Base-by-base conservation (phyloP, 805 yeast species). In the Komagataella pseudopastoris region DNA sequence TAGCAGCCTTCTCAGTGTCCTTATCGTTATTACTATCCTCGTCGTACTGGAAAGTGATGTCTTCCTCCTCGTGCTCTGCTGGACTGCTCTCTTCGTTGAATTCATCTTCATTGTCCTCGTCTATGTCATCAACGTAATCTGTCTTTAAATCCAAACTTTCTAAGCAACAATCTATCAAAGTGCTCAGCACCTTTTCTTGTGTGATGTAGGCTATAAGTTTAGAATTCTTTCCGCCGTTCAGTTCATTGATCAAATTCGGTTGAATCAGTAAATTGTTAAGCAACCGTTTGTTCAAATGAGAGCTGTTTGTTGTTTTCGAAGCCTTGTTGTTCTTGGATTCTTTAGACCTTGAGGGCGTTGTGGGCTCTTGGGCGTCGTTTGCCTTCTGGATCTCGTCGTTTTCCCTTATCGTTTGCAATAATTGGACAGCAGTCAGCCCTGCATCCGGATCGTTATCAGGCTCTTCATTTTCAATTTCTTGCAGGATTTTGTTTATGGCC, bases 391-490 rank as follows among this genome's bases (percentile, higher is more conserved):
- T n/a, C 6, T 44, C 51, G 52, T 63, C 65, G 51, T 61, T 56
- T 46, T 66, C 64, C 52, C 65, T 68, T 23, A 67, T 64, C 14
- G 70, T 59, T 30, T 66, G 70, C 23, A 67, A 54, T 45, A 67
- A 50, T 49, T 62, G 68, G 5, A 49, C 30, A 6, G 52, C 52
- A 23, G 48, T 20, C n/a, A 49, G 48, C 23, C 51, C 30, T 16
- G 52, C 47, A 36, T 46, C 17, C 14, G 49, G 44, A 24, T 50
- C 20, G 43, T 45, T 14, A 7, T 47, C 51, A 39, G 58, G 68
- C 47, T 60, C 64, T 49, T 66, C 70, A 24, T 61, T 55, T 43
- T 68, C 71, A 14, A 68, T 68, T 54, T 68, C 70, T n/a, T 62
- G 61, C 45, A 68, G 56, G 18, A 68, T 65, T 56, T 59, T 62